Conservation (phyloP, 192 early-diverging fungal genomes). For the Mortierella hygrophila region DNA sequence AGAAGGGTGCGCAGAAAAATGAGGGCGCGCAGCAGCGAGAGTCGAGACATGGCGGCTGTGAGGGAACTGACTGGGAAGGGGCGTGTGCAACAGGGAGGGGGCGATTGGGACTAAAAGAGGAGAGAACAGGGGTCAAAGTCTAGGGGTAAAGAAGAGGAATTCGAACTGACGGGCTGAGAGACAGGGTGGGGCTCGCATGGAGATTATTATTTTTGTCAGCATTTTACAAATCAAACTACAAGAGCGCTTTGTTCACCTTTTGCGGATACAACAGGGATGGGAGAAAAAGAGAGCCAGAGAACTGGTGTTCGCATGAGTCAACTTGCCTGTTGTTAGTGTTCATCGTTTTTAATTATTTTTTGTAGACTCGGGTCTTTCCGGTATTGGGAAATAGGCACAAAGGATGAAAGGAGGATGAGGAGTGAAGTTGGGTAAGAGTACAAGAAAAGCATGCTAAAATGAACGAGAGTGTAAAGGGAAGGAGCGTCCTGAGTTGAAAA, state of each 20-base stretch:
- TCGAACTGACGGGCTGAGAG: too few species aligned
- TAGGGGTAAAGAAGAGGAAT: too few species aligned
- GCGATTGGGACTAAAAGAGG: too few species aligned
- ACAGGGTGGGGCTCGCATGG: background rate
- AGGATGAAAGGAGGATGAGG: too few species aligned
- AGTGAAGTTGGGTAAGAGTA: background rate
- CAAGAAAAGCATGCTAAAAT: background rate
- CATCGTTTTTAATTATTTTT: background rate
- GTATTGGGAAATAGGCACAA: too few species aligned
- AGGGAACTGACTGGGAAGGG: too few species aligned
- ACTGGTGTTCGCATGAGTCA: background rate
- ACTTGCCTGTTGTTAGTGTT: background rate
- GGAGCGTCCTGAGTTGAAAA: background rate
- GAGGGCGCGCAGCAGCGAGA: too few species aligned
- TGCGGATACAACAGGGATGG: background rate
- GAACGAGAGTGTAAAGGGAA: background rate
- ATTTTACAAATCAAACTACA: background rate
- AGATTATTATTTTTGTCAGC: background rate
- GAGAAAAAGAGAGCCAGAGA: background rate
- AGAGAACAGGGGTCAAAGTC: too few species aligned
- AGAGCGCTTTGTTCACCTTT: background rate
- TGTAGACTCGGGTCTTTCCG: too few species aligned
- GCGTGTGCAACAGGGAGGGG: too few species aligned
- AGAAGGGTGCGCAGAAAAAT: too few species aligned
- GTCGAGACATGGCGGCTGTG: too few species aligned